Evolutionary conservation across 345 rosid species (phyloP).

Genomic region (Arabis alpina): DNA sequence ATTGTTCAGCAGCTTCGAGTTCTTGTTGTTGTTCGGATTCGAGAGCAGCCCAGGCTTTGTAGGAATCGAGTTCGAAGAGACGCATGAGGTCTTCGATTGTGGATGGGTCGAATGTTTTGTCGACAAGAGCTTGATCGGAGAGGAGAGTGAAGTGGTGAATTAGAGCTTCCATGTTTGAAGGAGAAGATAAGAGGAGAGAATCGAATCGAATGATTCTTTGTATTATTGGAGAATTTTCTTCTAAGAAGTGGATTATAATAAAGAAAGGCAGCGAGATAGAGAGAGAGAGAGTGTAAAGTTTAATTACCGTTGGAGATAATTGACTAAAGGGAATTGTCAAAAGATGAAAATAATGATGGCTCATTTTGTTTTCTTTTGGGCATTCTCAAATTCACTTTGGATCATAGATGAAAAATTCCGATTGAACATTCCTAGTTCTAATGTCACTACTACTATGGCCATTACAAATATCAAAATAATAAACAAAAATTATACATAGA

Average conservation of each 20-base stretch:
- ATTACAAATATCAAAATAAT: too few species aligned
- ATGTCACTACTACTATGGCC: too few species aligned
- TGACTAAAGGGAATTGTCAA: slow-evolving; percentile 38
- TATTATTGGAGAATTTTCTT: background rate
- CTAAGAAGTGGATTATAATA: slow-evolving; percentile 35
- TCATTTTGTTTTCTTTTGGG: too few species aligned
- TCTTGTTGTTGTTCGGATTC: slow-evolving; percentile 57
- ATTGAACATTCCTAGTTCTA: too few species aligned
- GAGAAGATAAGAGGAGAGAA: slow-evolving; percentile 21
- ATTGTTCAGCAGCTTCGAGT: slow-evolving; percentile 52
- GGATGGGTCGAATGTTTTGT: slow-evolving; percentile 77
- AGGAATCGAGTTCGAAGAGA: slow-evolving; percentile 83
- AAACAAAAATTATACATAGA: too few species aligned
- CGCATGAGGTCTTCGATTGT: slow-evolving; percentile 75
- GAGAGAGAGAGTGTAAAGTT: background rate
- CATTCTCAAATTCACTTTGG: too few species aligned
- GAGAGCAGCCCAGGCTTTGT: slow-evolving; percentile 78
- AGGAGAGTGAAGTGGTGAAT: slow-evolving; percentile 75
- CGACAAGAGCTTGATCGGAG: slow-evolving; percentile 66
- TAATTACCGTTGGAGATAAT: slow-evolving; percentile 36
- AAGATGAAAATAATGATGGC: slow-evolving; percentile 13
- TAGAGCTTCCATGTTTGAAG: slow-evolving; percentile 69
- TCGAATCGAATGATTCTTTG: slow-evolving; percentile 34
- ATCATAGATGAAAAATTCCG: too few species aligned
- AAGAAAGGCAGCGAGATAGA: background rate